phyloP scores from a whole-genome alignment of 495 filamentous ascomycete species.

The Ramalina intermedia region DNA sequence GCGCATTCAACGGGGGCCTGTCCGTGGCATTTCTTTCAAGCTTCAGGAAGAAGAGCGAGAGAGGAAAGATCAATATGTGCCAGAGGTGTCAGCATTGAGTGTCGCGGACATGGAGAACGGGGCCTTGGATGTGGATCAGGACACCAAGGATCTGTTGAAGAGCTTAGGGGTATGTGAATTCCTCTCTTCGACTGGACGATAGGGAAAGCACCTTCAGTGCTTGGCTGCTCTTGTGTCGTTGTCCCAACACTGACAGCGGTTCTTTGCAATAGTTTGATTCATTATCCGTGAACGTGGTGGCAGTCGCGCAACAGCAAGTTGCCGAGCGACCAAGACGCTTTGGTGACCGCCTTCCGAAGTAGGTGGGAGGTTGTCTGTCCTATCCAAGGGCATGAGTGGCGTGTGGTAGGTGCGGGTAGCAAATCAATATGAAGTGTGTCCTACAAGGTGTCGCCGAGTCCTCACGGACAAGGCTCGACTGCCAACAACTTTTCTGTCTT shows the following conservation, averaged over 20 bases:
- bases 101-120: slow-evolving; percentile 72
- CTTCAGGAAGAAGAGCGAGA: slow-evolving; percentile 99
- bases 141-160: slow-evolving; percentile 98
- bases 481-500: slow-evolving; percentile 34
- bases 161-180: slow-evolving; percentile 74
- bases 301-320: slow-evolving; percentile 75
- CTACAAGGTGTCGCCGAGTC: slow-evolving; percentile 84
- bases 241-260: background rate
- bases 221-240: background rate
- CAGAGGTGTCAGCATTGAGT: slow-evolving; percentile 95
- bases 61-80: slow-evolving; percentile 99
- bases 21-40: slow-evolving; percentile 99
- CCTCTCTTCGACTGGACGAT: background rate
- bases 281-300: slow-evolving; percentile 86
- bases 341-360: slow-evolving; percentile 33
- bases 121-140: slow-evolving; percentile 82
- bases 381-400: slow-evolving; percentile 17
- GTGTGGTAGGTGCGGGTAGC: slow-evolving; percentile 9
- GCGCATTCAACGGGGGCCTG: slow-evolving; percentile 97
- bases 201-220: background rate
- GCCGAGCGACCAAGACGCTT: slow-evolving; percentile 63
- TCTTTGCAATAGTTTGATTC: slow-evolving; percentile 63
- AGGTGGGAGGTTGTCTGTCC: slow-evolving; percentile 13
- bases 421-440: slow-evolving; percentile 47
- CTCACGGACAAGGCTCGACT: slow-evolving; percentile 69